phyloP scores from a whole-genome alignment of 1,284 basidiomycete genomes.

The Tilletia indica region DNA sequence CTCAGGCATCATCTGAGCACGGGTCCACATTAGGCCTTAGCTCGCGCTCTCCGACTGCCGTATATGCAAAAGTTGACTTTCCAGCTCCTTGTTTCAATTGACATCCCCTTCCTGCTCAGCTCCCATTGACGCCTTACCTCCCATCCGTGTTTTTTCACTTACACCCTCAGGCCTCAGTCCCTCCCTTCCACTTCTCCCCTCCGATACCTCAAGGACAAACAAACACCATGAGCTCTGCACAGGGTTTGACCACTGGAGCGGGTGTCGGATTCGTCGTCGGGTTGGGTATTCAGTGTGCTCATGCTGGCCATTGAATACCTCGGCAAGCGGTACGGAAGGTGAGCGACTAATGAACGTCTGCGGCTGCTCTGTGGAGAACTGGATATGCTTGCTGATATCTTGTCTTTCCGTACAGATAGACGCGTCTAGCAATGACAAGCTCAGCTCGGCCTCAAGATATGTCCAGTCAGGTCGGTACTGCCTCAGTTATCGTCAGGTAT shows the following conservation, averaged over 20 bases:
- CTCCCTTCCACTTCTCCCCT: neutral
- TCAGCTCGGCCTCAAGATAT: slow-evolving; percentile 47
- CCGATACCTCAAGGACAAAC: neutral
- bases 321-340: slow-evolving; percentile 46
- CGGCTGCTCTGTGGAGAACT: too few species aligned
- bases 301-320: slow-evolving; percentile 48
- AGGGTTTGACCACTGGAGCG: slow-evolving; percentile 43
- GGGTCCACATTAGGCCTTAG: too few species aligned
- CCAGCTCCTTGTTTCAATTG: too few species aligned
- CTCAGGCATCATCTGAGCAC: too few species aligned
- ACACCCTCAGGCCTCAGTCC: too few species aligned
- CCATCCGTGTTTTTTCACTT: neutral
- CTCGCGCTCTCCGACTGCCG: too few species aligned
- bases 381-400: too few species aligned
- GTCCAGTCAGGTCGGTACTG: slow-evolving; percentile 81
- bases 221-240: slow-evolving; percentile 22
- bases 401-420: slow-evolving; percentile 6
- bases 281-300: slow-evolving; percentile 44
- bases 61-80: too few species aligned
- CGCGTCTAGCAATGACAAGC: slow-evolving; percentile 48
- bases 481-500: slow-evolving; percentile 73
- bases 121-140: neutral
- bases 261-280: slow-evolving; percentile 53
- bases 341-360: too few species aligned
- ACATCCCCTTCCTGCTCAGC: slow-evolving; percentile 14